Percentiles rank a stretch among this genome's conserved stretches.
These are phyloP conservation scores for Nannizziopsis barbatae DNA, from an alignment of 2,329 filamentous ascomycete species.

Conservation along the genomic window DNA sequence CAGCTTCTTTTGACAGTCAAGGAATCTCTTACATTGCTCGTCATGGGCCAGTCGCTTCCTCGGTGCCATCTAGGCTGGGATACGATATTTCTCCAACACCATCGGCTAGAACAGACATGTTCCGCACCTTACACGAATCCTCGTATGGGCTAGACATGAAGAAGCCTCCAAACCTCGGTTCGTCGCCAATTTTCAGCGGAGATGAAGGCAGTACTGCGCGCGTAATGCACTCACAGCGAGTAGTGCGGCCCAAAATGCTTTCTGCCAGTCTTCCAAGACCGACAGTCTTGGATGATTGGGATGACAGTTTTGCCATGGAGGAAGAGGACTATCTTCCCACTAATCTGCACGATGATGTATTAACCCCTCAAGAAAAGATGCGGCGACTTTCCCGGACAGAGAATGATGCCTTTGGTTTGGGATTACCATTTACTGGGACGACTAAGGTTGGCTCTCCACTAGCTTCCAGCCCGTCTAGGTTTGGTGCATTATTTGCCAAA, in stretches of 20 bases:
- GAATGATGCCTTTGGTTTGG: conserved; percentile 42
- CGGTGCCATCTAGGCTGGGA: conserved; percentile 82
- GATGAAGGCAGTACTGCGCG: conserved; percentile 57
- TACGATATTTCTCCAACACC: conserved; percentile 63
- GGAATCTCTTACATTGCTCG: conserved; percentile 85
- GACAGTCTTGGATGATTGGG: conserved; percentile 46
- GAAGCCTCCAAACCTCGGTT: conserved; percentile 45
- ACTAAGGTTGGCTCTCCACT: conserved; percentile 46
- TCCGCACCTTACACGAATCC: conserved; percentile 52
- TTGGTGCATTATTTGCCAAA: conserved; percentile 48
- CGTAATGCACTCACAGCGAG: conserved; percentile 55
- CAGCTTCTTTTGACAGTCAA: conserved; percentile 91
- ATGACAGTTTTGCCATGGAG: conserved; percentile 65
- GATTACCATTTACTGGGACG: conserved; percentile 38
- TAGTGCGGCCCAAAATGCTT: conserved; percentile 46
- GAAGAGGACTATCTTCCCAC: conserved; percentile 71
- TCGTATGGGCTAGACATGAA: conserved; percentile 61
- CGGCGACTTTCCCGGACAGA: conserved; percentile 50
- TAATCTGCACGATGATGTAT: conserved; percentile 51
- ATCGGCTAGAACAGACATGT: conserved; percentile 48
- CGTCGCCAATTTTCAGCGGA: conserved; percentile 47
- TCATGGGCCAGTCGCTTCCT: conserved; percentile 82
- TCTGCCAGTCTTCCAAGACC: conserved; percentile 50
- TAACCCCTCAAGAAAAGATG: conserved; percentile 51
- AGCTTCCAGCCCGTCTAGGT: conserved; percentile 51